Conservation (phyloP, 176 grass and related monocot species). For the Dendrocalamus sinicus region DNA sequence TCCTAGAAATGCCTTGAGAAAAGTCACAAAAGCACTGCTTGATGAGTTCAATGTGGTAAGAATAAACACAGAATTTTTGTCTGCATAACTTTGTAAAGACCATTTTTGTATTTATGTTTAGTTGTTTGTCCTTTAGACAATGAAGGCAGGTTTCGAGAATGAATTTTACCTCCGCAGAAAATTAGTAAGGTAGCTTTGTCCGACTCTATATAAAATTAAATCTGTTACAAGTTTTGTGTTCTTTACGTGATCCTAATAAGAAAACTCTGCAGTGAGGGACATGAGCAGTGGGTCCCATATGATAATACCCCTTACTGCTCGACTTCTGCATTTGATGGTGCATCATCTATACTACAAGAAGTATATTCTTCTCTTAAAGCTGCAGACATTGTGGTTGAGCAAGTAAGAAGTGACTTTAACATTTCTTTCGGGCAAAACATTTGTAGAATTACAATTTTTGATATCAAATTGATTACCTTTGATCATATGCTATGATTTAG, state of each 20-base stretch:
- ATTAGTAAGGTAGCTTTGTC: conserved; percentile 64
- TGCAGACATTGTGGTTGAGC: conserved; percentile 80
- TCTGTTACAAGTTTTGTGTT: background rate
- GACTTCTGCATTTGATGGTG: conserved; percentile 80
- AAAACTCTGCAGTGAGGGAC: conserved; percentile 66
- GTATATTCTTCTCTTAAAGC: conserved; percentile 73
- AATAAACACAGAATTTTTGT: conserved; percentile 3
- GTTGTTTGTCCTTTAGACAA: conserved; percentile 58
- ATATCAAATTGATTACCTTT: conserved; percentile 27
- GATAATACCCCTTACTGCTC: conserved; percentile 82
- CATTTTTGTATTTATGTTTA: conserved; percentile 18
- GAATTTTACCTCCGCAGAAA: conserved; percentile 94
- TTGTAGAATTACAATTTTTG: background rate
- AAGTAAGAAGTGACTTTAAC: conserved; percentile 47
- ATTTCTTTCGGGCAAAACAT: background rate
- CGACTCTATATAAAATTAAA: conserved; percentile 7
- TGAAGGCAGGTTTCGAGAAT: conserved; percentile 95
- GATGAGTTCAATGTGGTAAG: conserved; percentile 92
- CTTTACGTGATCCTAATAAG: conserved; percentile 32
- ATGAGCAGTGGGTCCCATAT: conserved; percentile 79
- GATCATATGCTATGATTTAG: conserved; percentile 20
- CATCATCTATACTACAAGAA: conserved; percentile 78
- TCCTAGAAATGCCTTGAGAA: conserved; percentile 77
- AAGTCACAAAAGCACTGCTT: conserved; percentile 69
- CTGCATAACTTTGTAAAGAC: background rate